Evolutionary conservation across 1,139 yeast genomes (phyloP).

Genomic region (Protomyces lactucae-debilis): DNA sequence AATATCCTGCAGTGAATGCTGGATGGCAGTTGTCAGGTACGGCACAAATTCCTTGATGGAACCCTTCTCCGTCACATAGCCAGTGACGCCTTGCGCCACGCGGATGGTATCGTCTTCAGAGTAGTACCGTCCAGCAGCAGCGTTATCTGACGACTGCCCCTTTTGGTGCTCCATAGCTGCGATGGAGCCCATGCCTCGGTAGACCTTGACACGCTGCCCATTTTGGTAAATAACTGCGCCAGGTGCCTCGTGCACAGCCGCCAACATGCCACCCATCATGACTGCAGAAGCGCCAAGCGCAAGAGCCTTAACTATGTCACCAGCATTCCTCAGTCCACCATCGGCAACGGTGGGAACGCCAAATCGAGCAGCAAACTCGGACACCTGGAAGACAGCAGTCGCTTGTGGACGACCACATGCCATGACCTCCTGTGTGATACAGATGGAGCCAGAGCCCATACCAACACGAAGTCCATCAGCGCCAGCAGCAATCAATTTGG

Average conservation of each 20-base stretch:
- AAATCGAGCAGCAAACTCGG: slow-evolving; percentile 80
- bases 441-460: slow-evolving; percentile 85
- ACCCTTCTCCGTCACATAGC: slow-evolving; percentile 95
- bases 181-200: slow-evolving; percentile 99
- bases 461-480: slow-evolving; percentile 98
- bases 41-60: slow-evolving; percentile 90
- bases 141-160: slow-evolving; percentile 65
- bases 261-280: slow-evolving; percentile 99
- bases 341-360: slow-evolving; percentile 98
- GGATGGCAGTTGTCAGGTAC: slow-evolving; percentile 88
- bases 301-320: slow-evolving; percentile 94
- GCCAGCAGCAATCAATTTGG: slow-evolving; percentile 88
- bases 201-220: slow-evolving; percentile 93
- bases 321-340: slow-evolving; percentile 99
- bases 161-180: slow-evolving; percentile 92
- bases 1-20: slow-evolving; percentile 98
- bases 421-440: slow-evolving; percentile 98
- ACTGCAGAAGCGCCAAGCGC: slow-evolving; percentile 96
- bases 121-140: slow-evolving; percentile 96
- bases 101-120: slow-evolving; percentile 91
- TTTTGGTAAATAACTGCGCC: slow-evolving; percentile 97
- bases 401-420: slow-evolving; percentile 99
- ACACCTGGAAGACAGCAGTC: slow-evolving; percentile 84
- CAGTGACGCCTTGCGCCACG: slow-evolving; percentile 99
- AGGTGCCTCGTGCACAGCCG: slow-evolving; percentile 98